Conservation (phyloP, 495 filamentous ascomycete species). For the Lasiosphaeriaceae sp. region DNA sequence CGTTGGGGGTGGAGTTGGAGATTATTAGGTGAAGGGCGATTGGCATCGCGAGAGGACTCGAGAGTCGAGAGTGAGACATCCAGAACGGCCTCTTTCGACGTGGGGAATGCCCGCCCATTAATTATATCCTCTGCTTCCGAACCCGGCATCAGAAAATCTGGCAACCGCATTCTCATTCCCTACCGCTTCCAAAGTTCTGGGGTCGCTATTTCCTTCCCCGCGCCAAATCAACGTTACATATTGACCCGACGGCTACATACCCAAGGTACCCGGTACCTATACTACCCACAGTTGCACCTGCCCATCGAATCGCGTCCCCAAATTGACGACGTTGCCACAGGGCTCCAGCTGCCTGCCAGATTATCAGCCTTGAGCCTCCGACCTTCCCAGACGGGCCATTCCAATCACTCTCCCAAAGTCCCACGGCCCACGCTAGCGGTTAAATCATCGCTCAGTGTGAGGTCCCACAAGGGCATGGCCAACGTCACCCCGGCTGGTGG, state of each 20-base stretch:
- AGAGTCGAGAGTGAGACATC: too few relatives aligned
- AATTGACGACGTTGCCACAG: not conserved
- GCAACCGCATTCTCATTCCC: not conserved
- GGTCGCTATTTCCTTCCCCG: slow-evolving; percentile 2
- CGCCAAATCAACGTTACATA: slow-evolving; percentile 13
- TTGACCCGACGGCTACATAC: not conserved
- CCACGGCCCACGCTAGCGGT: not conserved
- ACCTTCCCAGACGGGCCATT: slow-evolving; percentile 7
- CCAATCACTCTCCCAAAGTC: slow-evolving; percentile 1
- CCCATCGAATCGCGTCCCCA: not conserved
- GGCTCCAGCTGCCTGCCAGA: not conserved
- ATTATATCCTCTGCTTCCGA: too few relatives aligned
- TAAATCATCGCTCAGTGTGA: not conserved
- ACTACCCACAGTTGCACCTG: not conserved
- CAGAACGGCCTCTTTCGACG: too few relatives aligned
- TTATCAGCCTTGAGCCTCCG: slow-evolving; percentile 1
- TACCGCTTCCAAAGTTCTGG: not conserved
- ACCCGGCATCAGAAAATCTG: not conserved
- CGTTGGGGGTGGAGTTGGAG: not conserved
- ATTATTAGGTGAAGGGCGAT: not conserved
- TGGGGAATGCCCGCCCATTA: too few relatives aligned
- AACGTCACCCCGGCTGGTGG: too few relatives aligned
- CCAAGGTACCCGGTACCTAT: too few relatives aligned
- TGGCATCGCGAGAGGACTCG: not conserved
- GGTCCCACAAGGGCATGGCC: too few relatives aligned